A percentile compares a stretch with the other conserved stretches of the same genome.
Conservation (phyloP, 345 rosid genomes). For the Eucalyptus marginata region DNA sequence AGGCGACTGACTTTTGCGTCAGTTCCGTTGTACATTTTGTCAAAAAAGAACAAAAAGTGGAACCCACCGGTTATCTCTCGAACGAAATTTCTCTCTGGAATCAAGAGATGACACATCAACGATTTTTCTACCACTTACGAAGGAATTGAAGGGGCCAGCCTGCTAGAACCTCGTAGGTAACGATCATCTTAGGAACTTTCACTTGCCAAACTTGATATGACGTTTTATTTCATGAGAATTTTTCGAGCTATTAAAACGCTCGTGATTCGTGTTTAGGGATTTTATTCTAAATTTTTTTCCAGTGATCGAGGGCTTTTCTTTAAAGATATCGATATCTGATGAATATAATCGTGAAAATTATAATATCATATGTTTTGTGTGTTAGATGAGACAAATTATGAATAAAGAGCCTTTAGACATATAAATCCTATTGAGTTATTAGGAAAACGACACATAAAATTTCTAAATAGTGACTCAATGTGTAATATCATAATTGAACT, state of each 20-base stretch:
- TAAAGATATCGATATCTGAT: background rate
- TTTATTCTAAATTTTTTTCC: background rate
- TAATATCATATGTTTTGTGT: background rate
- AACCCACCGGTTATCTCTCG: background rate
- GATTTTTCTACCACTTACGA: background rate
- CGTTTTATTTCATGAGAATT: background rate
- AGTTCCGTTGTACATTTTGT: background rate
- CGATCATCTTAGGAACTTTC: background rate
- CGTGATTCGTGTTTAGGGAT: background rate
- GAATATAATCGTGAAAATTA: background rate
- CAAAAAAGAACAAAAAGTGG: background rate
- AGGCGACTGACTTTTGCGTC: background rate
- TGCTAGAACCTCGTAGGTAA: background rate
- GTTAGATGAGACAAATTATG: background rate
- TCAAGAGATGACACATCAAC: background rate
- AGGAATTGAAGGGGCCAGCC: background rate
- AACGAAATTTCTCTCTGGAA: background rate
- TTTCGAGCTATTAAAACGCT: background rate
- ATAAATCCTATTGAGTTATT: background rate
- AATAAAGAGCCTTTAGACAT: background rate
- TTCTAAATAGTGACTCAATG: accelerated
- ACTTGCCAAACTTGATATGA: background rate
- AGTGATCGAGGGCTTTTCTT: background rate
- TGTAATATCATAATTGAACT: accelerated
- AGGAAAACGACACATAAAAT: accelerated